phyloP scores from a whole-genome alignment of 2,329 filamentous ascomycete species.

The Fusarium sp. region DNA sequence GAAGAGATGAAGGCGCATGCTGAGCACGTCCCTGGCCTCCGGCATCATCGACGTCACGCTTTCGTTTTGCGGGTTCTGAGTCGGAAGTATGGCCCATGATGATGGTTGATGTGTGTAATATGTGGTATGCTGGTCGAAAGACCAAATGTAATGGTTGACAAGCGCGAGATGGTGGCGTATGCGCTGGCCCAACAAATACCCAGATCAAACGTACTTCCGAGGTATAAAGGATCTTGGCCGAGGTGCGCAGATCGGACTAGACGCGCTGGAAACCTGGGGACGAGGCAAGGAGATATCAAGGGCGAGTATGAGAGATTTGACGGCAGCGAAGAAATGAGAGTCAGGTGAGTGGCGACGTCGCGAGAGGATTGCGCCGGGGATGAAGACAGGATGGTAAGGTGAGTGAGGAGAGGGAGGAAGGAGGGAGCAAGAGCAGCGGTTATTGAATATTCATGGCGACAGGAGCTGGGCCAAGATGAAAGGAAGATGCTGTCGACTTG shows the following conservation, averaged over 20 bases:
- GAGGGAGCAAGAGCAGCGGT: conserved; percentile 28
- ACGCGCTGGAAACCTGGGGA: conserved; percentile 5
- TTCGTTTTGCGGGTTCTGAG: conserved; percentile 63
- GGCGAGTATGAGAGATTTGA: conserved; percentile 32
- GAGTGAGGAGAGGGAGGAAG: conserved; percentile 1
- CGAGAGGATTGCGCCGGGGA: conserved; percentile 32
- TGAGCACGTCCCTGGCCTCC: conserved; percentile 59
- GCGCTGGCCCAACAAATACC: conserved; percentile 16
- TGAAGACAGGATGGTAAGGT: conserved; percentile 18
- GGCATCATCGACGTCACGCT: conserved; percentile 64
- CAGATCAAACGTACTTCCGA: conserved; percentile 6
- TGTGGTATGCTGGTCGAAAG: conserved; percentile 20
- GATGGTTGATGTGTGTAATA: conserved; percentile 16
- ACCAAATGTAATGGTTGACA: conserved; percentile 9
- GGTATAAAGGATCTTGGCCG: not conserved
- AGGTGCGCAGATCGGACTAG: conserved; percentile 6
- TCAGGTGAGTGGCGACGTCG: conserved; percentile 42
- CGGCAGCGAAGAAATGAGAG: conserved; percentile 22
- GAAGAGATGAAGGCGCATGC: conserved; percentile 58
- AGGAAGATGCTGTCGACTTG: conserved; percentile 31
- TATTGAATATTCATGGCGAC: conserved; percentile 47
- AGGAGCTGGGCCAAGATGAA: conserved; percentile 16
- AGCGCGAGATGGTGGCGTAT: conserved; percentile 10
- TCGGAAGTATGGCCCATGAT: conserved; percentile 62
- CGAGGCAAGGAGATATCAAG: conserved; percentile 17